Conservation (phyloP, 2,329 filamentous ascomycete genomes). For the Colletotrichum gigasporum region DNA sequence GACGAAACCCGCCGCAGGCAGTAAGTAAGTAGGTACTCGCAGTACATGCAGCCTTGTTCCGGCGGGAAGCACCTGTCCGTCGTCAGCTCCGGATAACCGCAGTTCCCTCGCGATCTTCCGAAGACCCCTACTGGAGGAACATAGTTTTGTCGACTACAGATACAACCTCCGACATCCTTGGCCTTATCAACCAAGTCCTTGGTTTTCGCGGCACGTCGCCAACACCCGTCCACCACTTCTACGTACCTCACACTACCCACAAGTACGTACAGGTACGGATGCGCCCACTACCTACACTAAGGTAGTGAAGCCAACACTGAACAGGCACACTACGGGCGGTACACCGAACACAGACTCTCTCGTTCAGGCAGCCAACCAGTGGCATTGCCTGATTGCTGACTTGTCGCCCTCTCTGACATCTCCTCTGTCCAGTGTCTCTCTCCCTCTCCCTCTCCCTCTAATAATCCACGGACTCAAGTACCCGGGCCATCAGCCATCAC, state of each 20-base stretch:
- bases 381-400: constrained; percentile 3
- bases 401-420: background rate
- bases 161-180: constrained; percentile 10
- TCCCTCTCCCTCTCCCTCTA: background rate
- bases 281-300: background rate
- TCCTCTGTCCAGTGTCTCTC: background rate
- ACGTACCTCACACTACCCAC: background rate
- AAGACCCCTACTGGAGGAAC: constrained; percentile 25
- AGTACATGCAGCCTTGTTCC: constrained; percentile 21
- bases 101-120: constrained; percentile 14
- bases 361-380: constrained; percentile 12
- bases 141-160: background rate
- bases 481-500: constrained; percentile 3
- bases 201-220: constrained; percentile 11
- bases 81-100: constrained; percentile 21
- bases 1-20: background rate
- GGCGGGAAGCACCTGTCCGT: constrained; percentile 17
- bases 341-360: constrained; percentile 14
- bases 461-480: constrained; percentile 10
- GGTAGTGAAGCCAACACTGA: background rate
- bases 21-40: background rate
- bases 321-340: background rate
- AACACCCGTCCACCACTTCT: background rate
- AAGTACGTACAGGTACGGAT: background rate
- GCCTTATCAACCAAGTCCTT: constrained; percentile 27